Percentiles rank a stretch among this genome's conserved stretches.
Evolutionary conservation across 78 protist genomes (phyloP).

Genomic region (Tieghemostelium lacteum): DNA sequence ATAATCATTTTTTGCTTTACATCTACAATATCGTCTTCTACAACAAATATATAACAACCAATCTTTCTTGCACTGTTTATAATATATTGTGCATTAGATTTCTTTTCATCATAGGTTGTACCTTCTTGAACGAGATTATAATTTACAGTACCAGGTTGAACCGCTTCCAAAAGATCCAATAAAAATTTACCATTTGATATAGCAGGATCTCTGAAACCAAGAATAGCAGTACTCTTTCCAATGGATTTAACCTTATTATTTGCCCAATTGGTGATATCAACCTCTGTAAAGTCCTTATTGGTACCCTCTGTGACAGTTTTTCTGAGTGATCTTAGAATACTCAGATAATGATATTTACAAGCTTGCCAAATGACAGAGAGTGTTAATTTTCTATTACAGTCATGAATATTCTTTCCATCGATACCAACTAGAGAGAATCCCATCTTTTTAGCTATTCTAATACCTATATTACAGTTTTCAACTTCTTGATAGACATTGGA

Average conservation of each 20-base stretch:
- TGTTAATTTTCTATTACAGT: slow-evolving; percentile 88
- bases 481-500: slow-evolving; percentile 78
- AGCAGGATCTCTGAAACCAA: slow-evolving; percentile 75
- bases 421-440: slow-evolving; percentile 87
- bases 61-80: slow-evolving; percentile 85
- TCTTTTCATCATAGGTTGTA: slow-evolving; percentile 71
- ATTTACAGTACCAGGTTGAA: slow-evolving; percentile 66
- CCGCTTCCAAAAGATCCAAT: slow-evolving; percentile 74
- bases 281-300: slow-evolving; percentile 9
- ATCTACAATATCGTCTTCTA: slow-evolving; percentile 89
- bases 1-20: slow-evolving; percentile 88
- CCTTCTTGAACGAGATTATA: slow-evolving; percentile 56
- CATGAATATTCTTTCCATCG: slow-evolving; percentile 91
- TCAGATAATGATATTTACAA: slow-evolving; percentile 30
- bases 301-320: background rate
- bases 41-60: slow-evolving; percentile 83
- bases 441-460: slow-evolving; percentile 76
- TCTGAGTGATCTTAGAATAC: slow-evolving; percentile 8
- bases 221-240: slow-evolving; percentile 48
- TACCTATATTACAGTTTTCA: slow-evolving; percentile 92
- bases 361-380: slow-evolving; percentile 92
- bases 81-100: slow-evolving; percentile 84
- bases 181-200: slow-evolving; percentile 81
- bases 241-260: slow-evolving; percentile 37
- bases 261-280: slow-evolving; percentile 61